These are phyloP conservation scores for Pseudonitzschia delicatissima DNA, from an alignment of 108 stramenopile species.

Conservation along the genomic window DNA sequence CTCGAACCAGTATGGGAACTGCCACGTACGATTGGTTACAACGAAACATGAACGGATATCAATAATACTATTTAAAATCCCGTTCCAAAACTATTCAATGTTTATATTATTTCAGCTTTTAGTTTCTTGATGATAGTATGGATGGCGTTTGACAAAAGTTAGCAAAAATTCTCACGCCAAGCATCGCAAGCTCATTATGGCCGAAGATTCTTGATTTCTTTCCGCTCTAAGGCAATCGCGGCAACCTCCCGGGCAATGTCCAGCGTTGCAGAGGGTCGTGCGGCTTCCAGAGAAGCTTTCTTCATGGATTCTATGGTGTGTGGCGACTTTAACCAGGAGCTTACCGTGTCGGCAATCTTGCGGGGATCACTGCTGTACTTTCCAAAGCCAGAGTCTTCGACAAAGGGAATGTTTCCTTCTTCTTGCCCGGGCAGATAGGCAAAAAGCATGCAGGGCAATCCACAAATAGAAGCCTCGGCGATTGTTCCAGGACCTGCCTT, in stretches of 20 bases:
- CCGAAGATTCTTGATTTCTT: too few relatives aligned
- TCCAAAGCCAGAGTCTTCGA: constrained; percentile 88
- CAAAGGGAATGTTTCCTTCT: constrained; percentile 91
- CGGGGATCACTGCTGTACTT: constrained; percentile 70
- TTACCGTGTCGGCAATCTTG: constrained; percentile 84
- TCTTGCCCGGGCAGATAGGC: constrained; percentile 94
- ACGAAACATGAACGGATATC: constrained; percentile 91
- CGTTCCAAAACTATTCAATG: too few relatives aligned
- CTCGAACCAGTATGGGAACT: constrained; percentile 82
- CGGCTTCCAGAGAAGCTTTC: constrained; percentile 65
- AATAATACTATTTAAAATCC: constrained; percentile 44
- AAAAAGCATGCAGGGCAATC: constrained; percentile 91
- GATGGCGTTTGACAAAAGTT: too few relatives aligned
- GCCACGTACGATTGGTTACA: constrained; percentile 89
- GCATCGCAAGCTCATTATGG: too few relatives aligned
- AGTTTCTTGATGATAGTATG: too few relatives aligned
- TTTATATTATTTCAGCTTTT: too few relatives aligned
- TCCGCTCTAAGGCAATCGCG: constrained; percentile 64
- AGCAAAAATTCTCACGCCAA: too few relatives aligned
- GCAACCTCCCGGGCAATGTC: constrained; percentile 87
- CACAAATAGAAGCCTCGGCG: constrained; percentile 92
- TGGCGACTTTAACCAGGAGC: constrained; percentile 67
- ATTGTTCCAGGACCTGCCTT: constrained; percentile 97
- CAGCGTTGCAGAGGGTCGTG: constrained; percentile 78
- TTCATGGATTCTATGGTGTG: constrained; percentile 54